These are phyloP conservation scores for Pseudomicrostroma phylloplanum DNA, from an alignment of 1,284 basidiomycete genomes.

Conservation along the genomic window DNA sequence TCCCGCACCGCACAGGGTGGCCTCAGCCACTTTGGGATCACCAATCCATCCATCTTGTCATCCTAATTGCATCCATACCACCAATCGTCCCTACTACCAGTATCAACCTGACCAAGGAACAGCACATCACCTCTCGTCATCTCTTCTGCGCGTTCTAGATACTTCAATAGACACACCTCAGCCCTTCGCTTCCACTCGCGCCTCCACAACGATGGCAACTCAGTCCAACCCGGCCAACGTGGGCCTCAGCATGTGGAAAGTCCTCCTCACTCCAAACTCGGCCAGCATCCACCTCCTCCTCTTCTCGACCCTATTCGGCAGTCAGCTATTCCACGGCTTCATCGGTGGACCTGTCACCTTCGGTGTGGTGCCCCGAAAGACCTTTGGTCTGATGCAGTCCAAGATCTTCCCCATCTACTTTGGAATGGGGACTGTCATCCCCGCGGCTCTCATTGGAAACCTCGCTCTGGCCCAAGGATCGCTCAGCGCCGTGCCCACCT, in stretches of 20 bases:
- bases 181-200: no score
- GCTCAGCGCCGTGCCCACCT: conserved; percentile 53
- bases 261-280: conserved; percentile 12
- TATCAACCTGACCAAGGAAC: no score
- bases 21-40: no score
- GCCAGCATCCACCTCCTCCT: conserved; percentile 8
- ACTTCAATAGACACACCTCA: no score
- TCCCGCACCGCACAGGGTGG: no score
- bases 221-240: conserved; percentile 1
- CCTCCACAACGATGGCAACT: no score
- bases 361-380: conserved; percentile 56
- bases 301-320: conserved; percentile 10
- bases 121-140: no score
- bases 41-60: no score
- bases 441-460: conserved; percentile 55
- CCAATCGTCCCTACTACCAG: no score
- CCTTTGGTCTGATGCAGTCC: conserved; percentile 71
- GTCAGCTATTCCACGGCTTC: conserved; percentile 15
- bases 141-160: no score
- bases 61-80: no score
- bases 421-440: conserved; percentile 58
- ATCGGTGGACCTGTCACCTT: conserved; percentile 18
- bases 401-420: conserved; percentile 72
- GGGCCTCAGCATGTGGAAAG: conserved; percentile 12
- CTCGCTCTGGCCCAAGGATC: conserved; percentile 55